Percentiles rank a stretch among this genome's conserved stretches.
Conservation (phyloP, 257 asterid species). For the Ehretia macrophylla region DNA sequence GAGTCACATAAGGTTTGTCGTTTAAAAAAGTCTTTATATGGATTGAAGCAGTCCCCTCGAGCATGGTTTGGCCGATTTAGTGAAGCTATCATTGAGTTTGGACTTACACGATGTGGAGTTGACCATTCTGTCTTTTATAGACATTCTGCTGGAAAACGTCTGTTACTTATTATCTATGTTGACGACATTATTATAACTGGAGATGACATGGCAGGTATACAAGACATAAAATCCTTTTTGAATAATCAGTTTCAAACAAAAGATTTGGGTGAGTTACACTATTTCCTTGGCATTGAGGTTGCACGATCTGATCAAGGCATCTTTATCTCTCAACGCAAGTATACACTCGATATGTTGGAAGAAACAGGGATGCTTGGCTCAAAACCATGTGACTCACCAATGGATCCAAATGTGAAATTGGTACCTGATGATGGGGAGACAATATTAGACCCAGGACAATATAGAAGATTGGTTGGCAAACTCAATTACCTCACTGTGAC, state of each 20-base stretch:
- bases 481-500: not conserved
- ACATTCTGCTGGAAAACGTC: no score
- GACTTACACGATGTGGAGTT: not conserved
- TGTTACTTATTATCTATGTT: no score
- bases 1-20: not conserved
- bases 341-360: no score
- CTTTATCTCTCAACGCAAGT: not conserved
- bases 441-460: not conserved
- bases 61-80: slow-evolving; percentile 12
- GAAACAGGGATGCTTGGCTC: not conserved
- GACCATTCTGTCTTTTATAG: not conserved
- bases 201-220: not conserved
- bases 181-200: no score
- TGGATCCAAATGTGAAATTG: slow-evolving; percentile 5
- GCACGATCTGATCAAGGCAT: not conserved
- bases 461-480: not conserved
- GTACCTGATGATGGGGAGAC: not conserved
- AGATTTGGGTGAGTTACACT: not conserved
- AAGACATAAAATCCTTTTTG: not conserved
- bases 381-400: not conserved
- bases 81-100: not conserved
- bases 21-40: not conserved
- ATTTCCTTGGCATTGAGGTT: slow-evolving; percentile 13
- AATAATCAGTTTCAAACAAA: slow-evolving; percentile 6
- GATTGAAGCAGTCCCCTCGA: not conserved